Conservation (phyloP, 805 yeast genomes). For the Priceomyces medius region DNA sequence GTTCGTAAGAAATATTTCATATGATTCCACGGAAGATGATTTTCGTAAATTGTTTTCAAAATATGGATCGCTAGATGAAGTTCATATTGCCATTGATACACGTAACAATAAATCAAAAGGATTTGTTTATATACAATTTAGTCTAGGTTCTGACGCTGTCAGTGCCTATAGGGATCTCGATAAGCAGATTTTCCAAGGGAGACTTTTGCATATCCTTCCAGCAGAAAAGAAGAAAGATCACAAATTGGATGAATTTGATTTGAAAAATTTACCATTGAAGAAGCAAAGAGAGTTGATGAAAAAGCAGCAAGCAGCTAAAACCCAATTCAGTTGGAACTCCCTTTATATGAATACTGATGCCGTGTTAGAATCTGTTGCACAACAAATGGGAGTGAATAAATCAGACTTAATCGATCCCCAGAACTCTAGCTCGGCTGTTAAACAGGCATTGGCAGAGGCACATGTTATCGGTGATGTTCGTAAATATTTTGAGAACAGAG, state of each 20-base stretch:
- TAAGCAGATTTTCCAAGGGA: slow-evolving; percentile 89
- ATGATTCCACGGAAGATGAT: slow-evolving; percentile 77
- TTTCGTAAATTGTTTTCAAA: slow-evolving; percentile 60
- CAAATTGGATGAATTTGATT: slow-evolving; percentile 83
- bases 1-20: slow-evolving; percentile 82
- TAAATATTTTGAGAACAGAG: slow-evolving; percentile 78
- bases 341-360: slow-evolving; percentile 89
- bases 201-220: slow-evolving; percentile 85
- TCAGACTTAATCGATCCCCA: slow-evolving; percentile 85
- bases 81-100: slow-evolving; percentile 88
- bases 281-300: slow-evolving; percentile 84
- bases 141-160: slow-evolving; percentile 69
- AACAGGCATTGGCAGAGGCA: slow-evolving; percentile 96
- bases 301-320: slow-evolving; percentile 79
- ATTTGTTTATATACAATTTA: slow-evolving; percentile 79
- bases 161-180: slow-evolving; percentile 73
- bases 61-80: slow-evolving; percentile 80
- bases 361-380: slow-evolving; percentile 84
- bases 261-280: slow-evolving; percentile 87
- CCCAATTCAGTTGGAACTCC: slow-evolving; percentile 94
- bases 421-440: slow-evolving; percentile 83
- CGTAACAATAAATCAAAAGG: slow-evolving; percentile 91
- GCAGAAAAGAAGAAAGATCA: slow-evolving; percentile 82
- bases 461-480: slow-evolving; percentile 91
- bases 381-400: slow-evolving; percentile 77